Conservation (phyloP, 78 protist genomes). For the Dictyostelium firmibasis region DNA sequence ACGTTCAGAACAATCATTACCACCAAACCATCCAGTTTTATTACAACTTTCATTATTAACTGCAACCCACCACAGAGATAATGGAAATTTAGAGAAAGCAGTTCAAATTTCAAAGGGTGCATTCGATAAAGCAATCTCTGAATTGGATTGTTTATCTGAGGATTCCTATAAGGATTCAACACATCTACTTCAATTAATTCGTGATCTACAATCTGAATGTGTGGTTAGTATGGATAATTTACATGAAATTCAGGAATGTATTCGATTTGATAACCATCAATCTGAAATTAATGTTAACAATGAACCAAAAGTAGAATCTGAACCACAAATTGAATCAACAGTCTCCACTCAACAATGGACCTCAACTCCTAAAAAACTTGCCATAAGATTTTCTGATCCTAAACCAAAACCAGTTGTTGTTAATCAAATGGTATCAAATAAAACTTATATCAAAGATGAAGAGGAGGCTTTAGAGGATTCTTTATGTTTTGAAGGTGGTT, state of each 20-base stretch:
- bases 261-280: no score
- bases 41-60: background rate
- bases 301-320: background rate
- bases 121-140: slow-evolving; percentile 94
- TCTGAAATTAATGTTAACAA: background rate
- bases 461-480: background rate
- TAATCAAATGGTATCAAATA: background rate
- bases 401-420: background rate
- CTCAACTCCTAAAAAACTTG: background rate
- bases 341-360: background rate
- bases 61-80: background rate
- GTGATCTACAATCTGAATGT: slow-evolving; percentile 78
- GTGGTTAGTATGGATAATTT: no score
- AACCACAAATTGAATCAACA: background rate
- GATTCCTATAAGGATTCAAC: slow-evolving; percentile 95
- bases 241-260: no score
- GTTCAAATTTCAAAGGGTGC: slow-evolving; percentile 90
- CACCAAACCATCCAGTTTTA: slow-evolving; percentile 2
- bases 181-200: slow-evolving; percentile 94
- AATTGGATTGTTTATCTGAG: slow-evolving; percentile 95
- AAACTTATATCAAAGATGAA: background rate
- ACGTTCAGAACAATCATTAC: background rate
- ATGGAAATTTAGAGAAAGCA: slow-evolving; percentile 86
- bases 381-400: background rate
- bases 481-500: no score